phyloP scores from a whole-genome alignment of 352 stramenopile species.

The Aphanomyces euteiches region DNA sequence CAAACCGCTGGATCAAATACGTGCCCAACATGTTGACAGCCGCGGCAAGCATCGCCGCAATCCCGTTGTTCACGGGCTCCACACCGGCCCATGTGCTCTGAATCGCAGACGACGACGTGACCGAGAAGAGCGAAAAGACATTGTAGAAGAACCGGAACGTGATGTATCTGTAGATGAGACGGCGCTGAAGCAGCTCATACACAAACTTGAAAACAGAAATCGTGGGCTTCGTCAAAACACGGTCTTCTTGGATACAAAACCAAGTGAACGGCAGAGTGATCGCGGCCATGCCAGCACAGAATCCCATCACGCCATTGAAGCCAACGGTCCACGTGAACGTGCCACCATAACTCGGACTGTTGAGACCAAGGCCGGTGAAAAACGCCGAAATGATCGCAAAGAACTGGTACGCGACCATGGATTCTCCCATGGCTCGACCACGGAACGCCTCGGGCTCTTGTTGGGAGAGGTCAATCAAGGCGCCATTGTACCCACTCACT shows the following conservation, averaged over 20 bases:
- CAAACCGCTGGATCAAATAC: not conserved
- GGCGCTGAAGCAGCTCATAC: conserved; percentile 44
- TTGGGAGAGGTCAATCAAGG: conserved; percentile 46
- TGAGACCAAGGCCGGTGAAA: conserved; percentile 41
- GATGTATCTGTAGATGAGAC: conserved; percentile 45
- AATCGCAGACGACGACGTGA: conserved; percentile 44
- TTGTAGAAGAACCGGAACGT: conserved; percentile 50
- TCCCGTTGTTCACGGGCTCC: conserved; percentile 42
- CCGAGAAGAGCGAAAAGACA: conserved; percentile 42
- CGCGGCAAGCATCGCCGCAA: conserved; percentile 38
- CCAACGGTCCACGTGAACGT: conserved; percentile 49
- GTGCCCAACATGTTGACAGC: conserved; percentile 32
- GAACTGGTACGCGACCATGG: conserved; percentile 42
- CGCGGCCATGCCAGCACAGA: conserved; percentile 46
- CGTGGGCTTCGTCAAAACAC: not conserved
- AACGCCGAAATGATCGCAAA: not conserved
- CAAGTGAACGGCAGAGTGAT: conserved; percentile 35
- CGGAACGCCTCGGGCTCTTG: conserved; percentile 37
- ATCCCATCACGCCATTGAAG: conserved; percentile 40
- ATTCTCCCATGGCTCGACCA: conserved; percentile 33
- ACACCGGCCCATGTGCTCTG: conserved; percentile 43
- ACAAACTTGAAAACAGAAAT: not conserved
- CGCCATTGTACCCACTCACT: conserved; percentile 39
- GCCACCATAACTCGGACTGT: conserved; percentile 53
- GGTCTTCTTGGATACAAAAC: not conserved